phyloP scores from a whole-genome alignment of 2,329 filamentous ascomycete genomes.

The Diaporthe velutina region DNA sequence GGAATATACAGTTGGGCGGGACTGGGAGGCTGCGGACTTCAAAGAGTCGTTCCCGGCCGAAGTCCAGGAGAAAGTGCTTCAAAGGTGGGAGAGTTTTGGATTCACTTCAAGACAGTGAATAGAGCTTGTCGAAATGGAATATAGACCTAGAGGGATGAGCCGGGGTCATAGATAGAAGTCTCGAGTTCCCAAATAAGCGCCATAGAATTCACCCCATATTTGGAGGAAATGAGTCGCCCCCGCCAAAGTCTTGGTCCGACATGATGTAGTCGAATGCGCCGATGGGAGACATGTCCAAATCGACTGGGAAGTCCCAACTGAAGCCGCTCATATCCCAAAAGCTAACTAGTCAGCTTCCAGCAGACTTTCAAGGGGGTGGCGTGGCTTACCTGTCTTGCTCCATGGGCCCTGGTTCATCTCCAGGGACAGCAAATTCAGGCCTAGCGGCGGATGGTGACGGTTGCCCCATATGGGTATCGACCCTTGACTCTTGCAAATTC shows the following conservation, averaged over 20 bases:
- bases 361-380: not conserved
- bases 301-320: conserved; percentile 6
- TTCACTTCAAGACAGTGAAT: conserved; percentile 40
- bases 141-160: not conserved
- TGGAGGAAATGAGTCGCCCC: not conserved
- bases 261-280: conserved; percentile 29
- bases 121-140: not conserved
- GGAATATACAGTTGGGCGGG: conserved; percentile 55
- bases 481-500: not conserved
- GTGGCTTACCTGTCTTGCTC: conserved; percentile 3
- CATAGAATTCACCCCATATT: not conserved
- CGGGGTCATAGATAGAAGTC: not conserved
- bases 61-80: conserved; percentile 53
- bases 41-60: conserved; percentile 53
- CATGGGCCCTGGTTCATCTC: not conserved
- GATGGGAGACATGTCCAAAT: conserved; percentile 24
- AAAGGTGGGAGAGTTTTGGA: conserved; percentile 51
- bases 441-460: not conserved
- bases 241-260: conserved; percentile 18
- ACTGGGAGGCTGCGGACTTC: conserved; percentile 50
- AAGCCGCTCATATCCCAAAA: not conserved
- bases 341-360: not conserved
- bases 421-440: not conserved
- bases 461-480: not conserved
- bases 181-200: not conserved